These are phyloP conservation scores for Elongisporangium anandrum DNA, from an alignment of 352 stramenopile genomes.

Conservation along the genomic window DNA sequence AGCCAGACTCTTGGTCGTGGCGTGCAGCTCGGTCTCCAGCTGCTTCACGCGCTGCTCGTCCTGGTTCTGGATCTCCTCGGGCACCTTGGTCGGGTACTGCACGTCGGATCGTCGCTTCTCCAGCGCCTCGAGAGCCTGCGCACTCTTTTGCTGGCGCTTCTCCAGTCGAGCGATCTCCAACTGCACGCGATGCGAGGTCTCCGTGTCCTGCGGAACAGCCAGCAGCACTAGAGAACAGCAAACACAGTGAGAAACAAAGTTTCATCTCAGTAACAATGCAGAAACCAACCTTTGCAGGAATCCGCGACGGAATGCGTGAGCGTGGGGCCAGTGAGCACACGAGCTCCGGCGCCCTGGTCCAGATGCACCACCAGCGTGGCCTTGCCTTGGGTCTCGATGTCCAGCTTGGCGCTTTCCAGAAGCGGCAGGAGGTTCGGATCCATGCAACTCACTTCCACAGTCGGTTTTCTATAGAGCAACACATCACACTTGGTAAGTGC, in stretches of 20 bases:
- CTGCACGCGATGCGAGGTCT: conserved; percentile 60
- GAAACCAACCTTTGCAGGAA: conserved; percentile 39
- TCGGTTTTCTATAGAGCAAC: conserved; percentile 6
- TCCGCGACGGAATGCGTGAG: conserved; percentile 55
- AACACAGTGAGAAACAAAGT: conserved; percentile 3
- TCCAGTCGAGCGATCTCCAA: conserved; percentile 57
- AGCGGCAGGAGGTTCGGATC: conserved; percentile 21
- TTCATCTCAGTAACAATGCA: not conserved
- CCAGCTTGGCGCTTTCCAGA: conserved; percentile 28
- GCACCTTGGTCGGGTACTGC: conserved; percentile 64
- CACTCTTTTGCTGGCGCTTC: conserved; percentile 59
- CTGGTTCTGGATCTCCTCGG: conserved; percentile 55
- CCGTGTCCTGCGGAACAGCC: conserved; percentile 51
- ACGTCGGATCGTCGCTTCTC: conserved; percentile 29
- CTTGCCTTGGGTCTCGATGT: conserved; percentile 33
- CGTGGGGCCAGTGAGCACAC: conserved; percentile 11
- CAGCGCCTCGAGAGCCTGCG: conserved; percentile 40
- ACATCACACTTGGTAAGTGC: not conserved
- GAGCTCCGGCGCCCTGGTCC: not conserved
- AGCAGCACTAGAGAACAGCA: conserved; percentile 44
- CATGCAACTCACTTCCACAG: conserved; percentile 27
- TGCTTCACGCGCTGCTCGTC: conserved; percentile 50
- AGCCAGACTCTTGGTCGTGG: conserved; percentile 44
- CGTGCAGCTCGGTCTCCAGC: conserved; percentile 49
- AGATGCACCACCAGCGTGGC: conserved; percentile 14